Base-by-base conservation (phyloP, 2,329 filamentous ascomycete species). In the Cladosporium austrohemisphaericum region DNA sequence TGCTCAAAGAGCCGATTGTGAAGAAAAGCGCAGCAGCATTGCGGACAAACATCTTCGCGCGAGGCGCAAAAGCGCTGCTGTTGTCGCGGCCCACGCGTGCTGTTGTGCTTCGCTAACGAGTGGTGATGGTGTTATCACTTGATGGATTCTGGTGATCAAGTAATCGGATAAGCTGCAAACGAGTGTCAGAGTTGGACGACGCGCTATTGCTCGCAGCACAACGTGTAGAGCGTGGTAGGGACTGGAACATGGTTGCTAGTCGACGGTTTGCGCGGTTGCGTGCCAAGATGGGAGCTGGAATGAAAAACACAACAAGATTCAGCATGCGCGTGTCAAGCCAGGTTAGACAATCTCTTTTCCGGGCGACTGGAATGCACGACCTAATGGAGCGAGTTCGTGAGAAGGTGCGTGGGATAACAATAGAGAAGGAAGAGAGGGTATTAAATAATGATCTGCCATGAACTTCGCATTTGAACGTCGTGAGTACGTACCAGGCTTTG, bases 211-310 rank as follows among this genome's bases (percentile, higher is more conserved):
- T 28, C n/a, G n/a, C n/a, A n/a, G 14, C 44, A 19, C 7, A 23
- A 19, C 44, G 44, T 47, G 44, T 47, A 16, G 25, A 29, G 33
- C 25, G 33, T 31, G 18, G 33, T 25, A 47, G 32, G 31, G 25
- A 38, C 32, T 38, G 44, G 44, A 38, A 47, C 33, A 47, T 47
- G 16, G 44, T 47, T 47, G 44, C 44, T 47, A 33, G 44, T 47
- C 33, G 23, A 47, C 44, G 20, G 32, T 29, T 14, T 46, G n/a
- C 22, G 32, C 31, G 33, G 35, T 32, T 47, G 25, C 33, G 33
- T 29, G 44, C 44, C 44, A 47, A 47, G 44, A 29, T 4, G 25
- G 18, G 38, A 23, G 22, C 16, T 47, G 44, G 33, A 47, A 47
- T 46, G 43, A 36, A 46, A 36, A 46, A 36, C 32, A 46, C 16